phyloP scores from a whole-genome alignment of 2,329 filamentous ascomycete genomes.

The Trichocomaceae sp. region DNA sequence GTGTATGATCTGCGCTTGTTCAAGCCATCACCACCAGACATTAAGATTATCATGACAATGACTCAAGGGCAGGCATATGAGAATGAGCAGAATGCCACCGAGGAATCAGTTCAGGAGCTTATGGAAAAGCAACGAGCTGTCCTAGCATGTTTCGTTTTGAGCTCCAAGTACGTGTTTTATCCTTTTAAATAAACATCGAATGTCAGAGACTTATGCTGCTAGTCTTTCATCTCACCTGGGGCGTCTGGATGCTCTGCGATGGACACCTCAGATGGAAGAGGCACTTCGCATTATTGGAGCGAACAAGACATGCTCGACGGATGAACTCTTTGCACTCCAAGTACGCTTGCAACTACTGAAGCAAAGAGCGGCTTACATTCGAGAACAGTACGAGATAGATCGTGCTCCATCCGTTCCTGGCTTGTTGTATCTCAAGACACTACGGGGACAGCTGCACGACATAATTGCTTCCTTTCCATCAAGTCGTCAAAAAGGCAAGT shows the following conservation, averaged over 20 bases:
- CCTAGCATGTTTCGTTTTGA: conserved; percentile 27
- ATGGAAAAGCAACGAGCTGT: conserved; percentile 26
- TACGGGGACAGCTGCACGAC: conserved; percentile 29
- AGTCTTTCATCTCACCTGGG: conserved; percentile 32
- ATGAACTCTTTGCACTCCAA: conserved; percentile 29
- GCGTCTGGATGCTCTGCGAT: conserved; percentile 29
- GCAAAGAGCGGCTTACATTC: conserved; percentile 25
- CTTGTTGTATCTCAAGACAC: conserved; percentile 24
- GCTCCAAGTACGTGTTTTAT: conserved; percentile 21
- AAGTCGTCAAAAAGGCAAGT: conserved; percentile 17
- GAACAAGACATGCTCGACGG: conserved; percentile 22
- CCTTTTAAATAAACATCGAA: background rate
- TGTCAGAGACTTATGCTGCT: background rate
- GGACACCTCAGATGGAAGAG: conserved; percentile 37
- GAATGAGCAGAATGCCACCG: conserved; percentile 6
- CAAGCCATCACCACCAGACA: conserved; percentile 25
- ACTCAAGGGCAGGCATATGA: conserved; percentile 23
- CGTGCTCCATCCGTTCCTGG: conserved; percentile 6
- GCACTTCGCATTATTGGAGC: conserved; percentile 24
- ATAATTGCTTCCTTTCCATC: conserved; percentile 23
- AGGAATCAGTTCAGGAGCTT: conserved; percentile 15
- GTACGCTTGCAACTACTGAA: conserved; percentile 32
- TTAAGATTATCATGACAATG: conserved; percentile 25
- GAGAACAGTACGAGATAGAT: conserved; percentile 24
- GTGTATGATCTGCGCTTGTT: conserved; percentile 32